Conservation (phyloP, 2,329 filamentous ascomycete species). For the Aspergillus brasiliensis region DNA sequence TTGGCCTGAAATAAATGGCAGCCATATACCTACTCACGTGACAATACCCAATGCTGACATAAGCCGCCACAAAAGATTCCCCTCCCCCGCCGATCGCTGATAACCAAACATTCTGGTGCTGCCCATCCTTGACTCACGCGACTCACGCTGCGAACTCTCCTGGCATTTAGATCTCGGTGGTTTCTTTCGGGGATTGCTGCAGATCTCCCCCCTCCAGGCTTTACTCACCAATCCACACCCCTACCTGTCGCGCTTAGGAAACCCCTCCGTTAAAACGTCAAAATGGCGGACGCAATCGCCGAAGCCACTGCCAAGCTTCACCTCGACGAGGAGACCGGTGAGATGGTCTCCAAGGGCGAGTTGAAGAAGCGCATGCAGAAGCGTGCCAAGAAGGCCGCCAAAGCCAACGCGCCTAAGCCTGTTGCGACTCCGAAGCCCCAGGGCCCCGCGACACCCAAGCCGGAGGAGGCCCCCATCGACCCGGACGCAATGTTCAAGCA, state of each 20-base stretch:
- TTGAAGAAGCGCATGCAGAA: slow-evolving; percentile 31
- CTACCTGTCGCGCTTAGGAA: not conserved
- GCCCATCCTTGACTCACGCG: too few relatives aligned
- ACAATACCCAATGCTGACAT: too few relatives aligned
- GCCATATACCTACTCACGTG: too few relatives aligned
- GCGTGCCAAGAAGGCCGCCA: slow-evolving; percentile 31
- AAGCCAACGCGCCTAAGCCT: slow-evolving; percentile 35
- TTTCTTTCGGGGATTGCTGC: too few relatives aligned
- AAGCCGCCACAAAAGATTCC: too few relatives aligned
- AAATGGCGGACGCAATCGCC: slow-evolving; percentile 21
- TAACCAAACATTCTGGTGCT: too few relatives aligned
- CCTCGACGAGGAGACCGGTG: slow-evolving; percentile 25
- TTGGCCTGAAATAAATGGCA: too few relatives aligned
- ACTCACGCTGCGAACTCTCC: too few relatives aligned
- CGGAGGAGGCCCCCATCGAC: slow-evolving; percentile 32
- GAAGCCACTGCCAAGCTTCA: slow-evolving; percentile 24
- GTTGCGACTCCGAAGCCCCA: slow-evolving; percentile 38
- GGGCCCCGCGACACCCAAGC: slow-evolving; percentile 26
- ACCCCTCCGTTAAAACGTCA: slow-evolving; percentile 1
- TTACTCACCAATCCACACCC: not conserved
- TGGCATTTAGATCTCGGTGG: too few relatives aligned
- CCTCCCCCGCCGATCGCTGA: too few relatives aligned
- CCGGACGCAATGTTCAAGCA: slow-evolving; percentile 75
- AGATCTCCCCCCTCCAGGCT: not conserved
- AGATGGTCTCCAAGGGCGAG: slow-evolving; percentile 31